These are phyloP conservation scores for Artemisia argyi DNA, from an alignment of 129 eudicot genomes.

Conservation along the genomic window DNA sequence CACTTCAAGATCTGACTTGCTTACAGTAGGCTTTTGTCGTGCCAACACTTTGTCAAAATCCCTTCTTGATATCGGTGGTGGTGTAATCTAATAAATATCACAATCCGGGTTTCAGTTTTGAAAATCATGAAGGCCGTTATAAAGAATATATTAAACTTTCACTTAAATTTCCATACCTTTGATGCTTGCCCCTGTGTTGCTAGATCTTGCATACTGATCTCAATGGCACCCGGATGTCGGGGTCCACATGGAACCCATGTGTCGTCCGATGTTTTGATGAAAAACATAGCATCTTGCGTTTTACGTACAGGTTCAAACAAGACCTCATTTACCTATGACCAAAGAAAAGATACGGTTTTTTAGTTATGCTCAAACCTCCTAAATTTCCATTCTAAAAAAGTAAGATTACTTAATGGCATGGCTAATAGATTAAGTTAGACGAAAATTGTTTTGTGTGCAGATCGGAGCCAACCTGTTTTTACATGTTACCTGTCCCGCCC, in stretches of 20 bases:
- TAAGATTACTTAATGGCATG: no score
- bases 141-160: neutral
- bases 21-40: constrained; percentile 54
- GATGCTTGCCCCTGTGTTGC: constrained; percentile 57
- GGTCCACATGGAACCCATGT: constrained; percentile 64
- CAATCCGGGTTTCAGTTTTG: constrained; percentile 11
- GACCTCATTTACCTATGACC: constrained; percentile 53
- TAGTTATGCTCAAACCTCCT: neutral
- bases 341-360: constrained; percentile 1
- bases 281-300: constrained; percentile 61
- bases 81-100: constrained; percentile 40
- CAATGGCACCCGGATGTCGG: constrained; percentile 59
- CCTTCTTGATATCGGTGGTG: constrained; percentile 51
- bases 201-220: constrained; percentile 60
- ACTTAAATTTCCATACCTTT: constrained; percentile 38
- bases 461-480: no score
- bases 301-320: constrained; percentile 65
- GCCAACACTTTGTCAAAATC: constrained; percentile 61
- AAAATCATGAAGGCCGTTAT: neutral
- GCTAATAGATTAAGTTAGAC: no score
- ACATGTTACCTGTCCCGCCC: no score
- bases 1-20: constrained; percentile 58
- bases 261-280: constrained; percentile 36
- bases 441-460: no score
- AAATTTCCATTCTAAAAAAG: neutral